These are phyloP conservation scores for Eleusine indica DNA, from an alignment of 176 grass and related monocot genomes.

Conservation along the genomic window DNA sequence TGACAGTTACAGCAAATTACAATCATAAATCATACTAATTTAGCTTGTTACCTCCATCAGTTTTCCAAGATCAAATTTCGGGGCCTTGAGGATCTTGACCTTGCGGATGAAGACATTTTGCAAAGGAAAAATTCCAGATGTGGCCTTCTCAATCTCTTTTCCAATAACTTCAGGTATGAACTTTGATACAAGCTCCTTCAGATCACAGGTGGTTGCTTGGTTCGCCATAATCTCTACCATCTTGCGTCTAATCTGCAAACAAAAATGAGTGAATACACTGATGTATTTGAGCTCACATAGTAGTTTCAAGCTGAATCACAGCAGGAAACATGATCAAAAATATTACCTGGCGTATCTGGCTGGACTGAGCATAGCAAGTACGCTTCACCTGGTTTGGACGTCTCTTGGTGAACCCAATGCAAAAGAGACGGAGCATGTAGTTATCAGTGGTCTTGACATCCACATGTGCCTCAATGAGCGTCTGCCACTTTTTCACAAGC, in stretches of 20 bases:
- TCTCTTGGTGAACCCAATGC: conserved; percentile 80
- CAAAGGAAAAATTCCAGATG: conserved; percentile 67
- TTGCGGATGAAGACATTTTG: conserved; percentile 88
- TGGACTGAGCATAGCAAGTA: conserved; percentile 79
- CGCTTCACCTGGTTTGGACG: conserved; percentile 76
- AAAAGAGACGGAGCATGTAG: conserved; percentile 74
- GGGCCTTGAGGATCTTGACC: conserved; percentile 86
- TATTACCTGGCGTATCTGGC: conserved; percentile 77
- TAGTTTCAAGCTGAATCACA: not conserved
- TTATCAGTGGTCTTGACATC: conserved; percentile 78
- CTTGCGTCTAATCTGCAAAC: conserved; percentile 65
- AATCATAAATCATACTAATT: not conserved
- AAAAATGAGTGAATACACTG: not conserved
- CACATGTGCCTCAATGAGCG: conserved; percentile 74
- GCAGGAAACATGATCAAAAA: not conserved
- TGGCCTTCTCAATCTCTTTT: conserved; percentile 85
- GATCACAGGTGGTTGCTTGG: conserved; percentile 67
- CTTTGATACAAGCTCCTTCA: conserved; percentile 78
- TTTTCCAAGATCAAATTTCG: conserved; percentile 88
- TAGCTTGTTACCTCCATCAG: conserved; percentile 71
- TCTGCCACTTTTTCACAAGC: conserved; percentile 80
- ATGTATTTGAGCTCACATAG: not conserved
- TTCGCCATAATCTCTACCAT: conserved; percentile 83
- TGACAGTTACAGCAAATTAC: not conserved
- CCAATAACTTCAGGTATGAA: conserved; percentile 87